These are phyloP conservation scores for Wallacemonas sp. DNA, from an alignment of 208 protist genomes.

Conservation along the genomic window DNA sequence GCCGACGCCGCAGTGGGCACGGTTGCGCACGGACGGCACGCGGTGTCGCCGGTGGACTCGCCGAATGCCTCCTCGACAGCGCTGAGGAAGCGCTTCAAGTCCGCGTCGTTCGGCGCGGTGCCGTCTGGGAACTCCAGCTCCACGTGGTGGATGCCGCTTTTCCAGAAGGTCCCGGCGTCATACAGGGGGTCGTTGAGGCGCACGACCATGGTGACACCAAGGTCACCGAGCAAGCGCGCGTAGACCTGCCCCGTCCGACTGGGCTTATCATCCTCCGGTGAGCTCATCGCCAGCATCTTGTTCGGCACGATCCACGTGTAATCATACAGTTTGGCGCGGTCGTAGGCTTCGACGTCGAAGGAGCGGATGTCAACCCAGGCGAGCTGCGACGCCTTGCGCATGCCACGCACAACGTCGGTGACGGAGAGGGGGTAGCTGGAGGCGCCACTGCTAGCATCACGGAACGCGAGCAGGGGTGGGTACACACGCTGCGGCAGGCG, in stretches of 20 bases:
- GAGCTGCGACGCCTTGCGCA: slow-evolving; percentile 61
- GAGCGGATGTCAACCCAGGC: slow-evolving; percentile 76
- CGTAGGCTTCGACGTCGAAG: slow-evolving; percentile 92
- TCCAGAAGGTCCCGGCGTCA: slow-evolving; percentile 71
- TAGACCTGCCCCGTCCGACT: slow-evolving; percentile 30
- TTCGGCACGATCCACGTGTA: slow-evolving; percentile 95
- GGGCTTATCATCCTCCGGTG: slow-evolving; percentile 44
- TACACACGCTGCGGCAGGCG: slow-evolving; percentile 54
- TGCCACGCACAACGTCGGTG: slow-evolving; percentile 69
- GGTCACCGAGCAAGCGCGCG: slow-evolving; percentile 55
- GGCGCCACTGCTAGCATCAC: slow-evolving; percentile 91
- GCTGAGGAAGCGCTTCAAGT: slow-evolving; percentile 89
- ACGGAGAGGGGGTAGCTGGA: slow-evolving; percentile 83
- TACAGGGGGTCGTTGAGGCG: slow-evolving; percentile 95
- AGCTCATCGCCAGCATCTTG: slow-evolving; percentile 92
- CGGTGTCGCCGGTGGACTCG: not conserved
- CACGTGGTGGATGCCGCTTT: slow-evolving; percentile 89
- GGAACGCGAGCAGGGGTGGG: slow-evolving; percentile 89
- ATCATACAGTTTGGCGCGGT: slow-evolving; percentile 86
- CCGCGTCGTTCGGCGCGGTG: slow-evolving; percentile 71
- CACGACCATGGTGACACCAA: slow-evolving; percentile 90
- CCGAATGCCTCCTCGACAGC: slow-evolving; percentile 66
- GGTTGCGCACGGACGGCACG: not conserved
- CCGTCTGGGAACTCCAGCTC: slow-evolving; percentile 95
- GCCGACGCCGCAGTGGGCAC: not conserved